These are phyloP conservation scores for Agaricus bisporus DNA, from an alignment of 768 basidiomycete genomes.

Conservation along the genomic window DNA sequence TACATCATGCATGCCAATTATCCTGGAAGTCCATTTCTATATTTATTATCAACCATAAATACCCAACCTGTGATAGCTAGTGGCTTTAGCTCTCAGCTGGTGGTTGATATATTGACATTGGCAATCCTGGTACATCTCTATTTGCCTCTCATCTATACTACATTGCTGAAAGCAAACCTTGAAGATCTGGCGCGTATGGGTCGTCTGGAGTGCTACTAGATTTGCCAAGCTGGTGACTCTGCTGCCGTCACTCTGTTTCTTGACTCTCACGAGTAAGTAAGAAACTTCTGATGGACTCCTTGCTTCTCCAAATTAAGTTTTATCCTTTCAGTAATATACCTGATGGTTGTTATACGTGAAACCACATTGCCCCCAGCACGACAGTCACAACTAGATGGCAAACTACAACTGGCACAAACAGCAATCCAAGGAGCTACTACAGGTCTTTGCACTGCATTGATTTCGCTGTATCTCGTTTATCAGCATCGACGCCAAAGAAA, in stretches of 20 bases:
- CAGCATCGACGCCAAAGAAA: background rate
- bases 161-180: background rate
- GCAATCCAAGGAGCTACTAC: background rate
- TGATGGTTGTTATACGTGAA: background rate
- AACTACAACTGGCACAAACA: background rate
- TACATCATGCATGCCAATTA: background rate
- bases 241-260: background rate
- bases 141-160: background rate
- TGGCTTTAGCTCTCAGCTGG: background rate
- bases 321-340: background rate
- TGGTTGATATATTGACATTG: background rate
- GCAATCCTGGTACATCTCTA: background rate
- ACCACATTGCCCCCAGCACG: background rate
- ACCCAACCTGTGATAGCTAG: background rate
- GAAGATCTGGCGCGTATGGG: background rate
- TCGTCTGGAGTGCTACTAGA: background rate
- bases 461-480: background rate
- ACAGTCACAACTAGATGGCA: background rate
- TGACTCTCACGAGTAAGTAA: background rate
- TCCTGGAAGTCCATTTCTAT: background rate
- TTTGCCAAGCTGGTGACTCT: background rate
- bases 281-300: background rate
- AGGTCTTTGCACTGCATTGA: background rate
- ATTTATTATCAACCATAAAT: background rate
- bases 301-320: background rate